Evolutionary conservation across 1,139 yeast species (phyloP), one percentile per base, ranked within the genome.

Genomic region (Wickerhamomyces sp.): DNA sequence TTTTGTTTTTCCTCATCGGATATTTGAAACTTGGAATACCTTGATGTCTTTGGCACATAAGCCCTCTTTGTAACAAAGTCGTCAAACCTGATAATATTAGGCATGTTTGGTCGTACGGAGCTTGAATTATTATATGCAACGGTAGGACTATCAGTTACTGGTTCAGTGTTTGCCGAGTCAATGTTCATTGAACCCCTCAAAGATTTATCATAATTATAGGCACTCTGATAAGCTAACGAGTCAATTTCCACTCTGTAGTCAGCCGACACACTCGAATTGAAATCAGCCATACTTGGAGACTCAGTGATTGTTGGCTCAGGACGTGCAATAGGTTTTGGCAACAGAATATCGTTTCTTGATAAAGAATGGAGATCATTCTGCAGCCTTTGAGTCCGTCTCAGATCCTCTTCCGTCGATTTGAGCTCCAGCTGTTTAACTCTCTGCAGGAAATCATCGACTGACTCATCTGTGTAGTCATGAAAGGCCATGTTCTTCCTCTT

Each of bases 191-290:
- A 30, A 6, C 24, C 13, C 51, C 52, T 40, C 18, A 35, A 24
- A 1, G 63, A 55, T 45, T 55, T 58, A 26, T 64, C 67, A 44
- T 59, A 65, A 40, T 61, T 65, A 38, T 64, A 65, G 0, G 68
- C 68, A 27, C 67, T 61, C 38, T 53, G 54, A 35, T 56, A 63
- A 0, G 56, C 55, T 33, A 63, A 44, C 6, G 55, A 52, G 21
- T 52, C 48, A 22, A 52, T 28, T 18, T 46, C 41, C 7, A 49
- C 36, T 21, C 49, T 33, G 33, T 51, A 45, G 17, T 49, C 50
- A 7, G 26, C 35, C 1, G 52, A 45, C 1, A 45, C 37, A 5
- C 42, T 35, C 2, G 44, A 33, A 17, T 49, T 47, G 39, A 49
- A 47, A 25, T 43, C 35, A 9, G 35, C 32, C 13, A 38, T 37